Conservation (phyloP, 2,329 filamentous ascomycete genomes). For the Pleurostoma richardsiae region DNA sequence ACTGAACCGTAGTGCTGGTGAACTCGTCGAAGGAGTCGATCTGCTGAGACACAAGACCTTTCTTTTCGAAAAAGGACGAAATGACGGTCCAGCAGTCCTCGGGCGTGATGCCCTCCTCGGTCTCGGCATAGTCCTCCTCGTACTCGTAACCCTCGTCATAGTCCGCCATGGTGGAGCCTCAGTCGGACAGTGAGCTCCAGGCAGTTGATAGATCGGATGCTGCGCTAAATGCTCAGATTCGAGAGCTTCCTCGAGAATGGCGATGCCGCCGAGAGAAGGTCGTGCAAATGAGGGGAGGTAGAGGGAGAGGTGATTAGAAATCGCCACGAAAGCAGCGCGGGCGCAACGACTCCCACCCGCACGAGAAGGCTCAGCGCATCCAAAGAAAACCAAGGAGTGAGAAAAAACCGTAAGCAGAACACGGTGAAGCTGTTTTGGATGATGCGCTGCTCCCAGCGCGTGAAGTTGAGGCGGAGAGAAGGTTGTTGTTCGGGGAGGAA, state of each 20-base stretch:
- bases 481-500: background rate
- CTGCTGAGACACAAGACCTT: slow-evolving; percentile 95
- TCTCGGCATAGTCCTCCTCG: slow-evolving; percentile 63
- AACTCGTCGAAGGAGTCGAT: slow-evolving; percentile 99
- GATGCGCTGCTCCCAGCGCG: background rate
- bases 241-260: background rate
- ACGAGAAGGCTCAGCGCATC: slow-evolving; percentile 7
- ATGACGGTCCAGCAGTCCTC: slow-evolving; percentile 99
- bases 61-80: slow-evolving; percentile 91
- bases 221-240: background rate
- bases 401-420: background rate
- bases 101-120: slow-evolving; percentile 72
- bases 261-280: background rate
- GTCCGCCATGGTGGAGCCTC: slow-evolving; percentile 40
- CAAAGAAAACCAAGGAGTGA: slow-evolving; percentile 1
- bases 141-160: slow-evolving; percentile 57
- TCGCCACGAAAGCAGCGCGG: slow-evolving; percentile 9
- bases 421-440: background rate
- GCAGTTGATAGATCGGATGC: background rate
- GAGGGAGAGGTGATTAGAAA: slow-evolving; percentile 7
- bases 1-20: slow-evolving; percentile 87
- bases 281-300: background rate
- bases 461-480: background rate
- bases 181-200: background rate
- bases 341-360: slow-evolving; percentile 8